phyloP scores from a whole-genome alignment of 2,329 filamentous ascomycete genomes.

The Cytospora paraplurivora region DNA sequence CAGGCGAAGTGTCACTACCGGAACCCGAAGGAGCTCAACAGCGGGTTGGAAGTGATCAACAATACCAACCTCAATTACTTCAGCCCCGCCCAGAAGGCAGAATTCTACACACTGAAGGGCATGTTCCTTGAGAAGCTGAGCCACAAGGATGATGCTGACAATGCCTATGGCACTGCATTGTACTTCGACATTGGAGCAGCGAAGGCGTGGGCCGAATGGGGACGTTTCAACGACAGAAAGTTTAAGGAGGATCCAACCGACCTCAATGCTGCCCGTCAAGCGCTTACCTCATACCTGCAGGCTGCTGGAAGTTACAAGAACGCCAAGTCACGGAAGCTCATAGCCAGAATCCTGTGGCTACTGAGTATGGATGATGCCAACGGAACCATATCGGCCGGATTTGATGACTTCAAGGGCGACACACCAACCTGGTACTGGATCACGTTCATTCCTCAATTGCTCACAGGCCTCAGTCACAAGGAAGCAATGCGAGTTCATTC shows the following conservation, averaged over 20 bases:
- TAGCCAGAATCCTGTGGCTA: conserved; percentile 92
- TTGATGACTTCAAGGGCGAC: conserved; percentile 96
- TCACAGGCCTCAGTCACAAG: conserved; percentile 87
- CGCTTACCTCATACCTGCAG: conserved; percentile 93
- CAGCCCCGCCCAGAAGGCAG: conserved; percentile 91
- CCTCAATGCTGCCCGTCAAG: conserved; percentile 82
- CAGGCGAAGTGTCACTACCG: conserved; percentile 99
- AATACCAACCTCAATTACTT: conserved; percentile 99
- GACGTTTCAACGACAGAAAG: conserved; percentile 93
- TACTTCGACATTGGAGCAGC: conserved; percentile 95
- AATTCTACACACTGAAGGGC: conserved; percentile 98
- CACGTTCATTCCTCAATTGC: conserved; percentile 94
- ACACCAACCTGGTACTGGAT: conserved; percentile 99
- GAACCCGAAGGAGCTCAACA: conserved; percentile 88
- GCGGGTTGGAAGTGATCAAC: conserved; percentile 95
- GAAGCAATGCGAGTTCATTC: conserved; percentile 85
- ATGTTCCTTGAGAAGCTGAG: conserved; percentile 97
- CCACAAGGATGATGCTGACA: conserved; percentile 87
- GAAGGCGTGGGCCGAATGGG: conserved; percentile 99
- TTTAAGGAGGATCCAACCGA: conserved; percentile 90
- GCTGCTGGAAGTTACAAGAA: conserved; percentile 97
- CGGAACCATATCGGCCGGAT: conserved; percentile 79
- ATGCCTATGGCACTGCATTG: conserved; percentile 90
- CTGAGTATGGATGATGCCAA: conserved; percentile 90
- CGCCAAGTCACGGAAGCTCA: conserved; percentile 89